A percentile compares a stretch with the other conserved stretches of the same genome.
These are phyloP conservation scores for Trichosporon sp. DNA, from an alignment of 1,284 basidiomycete species.

Conservation along the genomic window DNA sequence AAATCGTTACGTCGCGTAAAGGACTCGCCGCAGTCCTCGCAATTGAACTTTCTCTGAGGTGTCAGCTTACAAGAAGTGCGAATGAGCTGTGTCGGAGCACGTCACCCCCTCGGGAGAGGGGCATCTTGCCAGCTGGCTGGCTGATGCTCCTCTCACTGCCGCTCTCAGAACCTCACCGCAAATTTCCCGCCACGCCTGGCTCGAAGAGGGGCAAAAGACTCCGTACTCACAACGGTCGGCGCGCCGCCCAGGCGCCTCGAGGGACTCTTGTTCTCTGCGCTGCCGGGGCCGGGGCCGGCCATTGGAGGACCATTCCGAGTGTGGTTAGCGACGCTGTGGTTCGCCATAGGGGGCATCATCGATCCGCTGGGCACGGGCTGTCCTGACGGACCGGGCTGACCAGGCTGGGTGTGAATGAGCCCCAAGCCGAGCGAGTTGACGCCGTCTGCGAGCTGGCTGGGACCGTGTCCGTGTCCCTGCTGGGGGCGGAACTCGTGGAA, in stretches of 20 bases:
- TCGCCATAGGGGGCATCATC: neutral
- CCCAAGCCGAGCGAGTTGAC: neutral
- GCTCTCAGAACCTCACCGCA: no score
- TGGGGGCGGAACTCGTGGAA: neutral
- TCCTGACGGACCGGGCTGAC: neutral
- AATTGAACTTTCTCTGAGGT: constrained; percentile 11
- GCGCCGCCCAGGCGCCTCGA: neutral
- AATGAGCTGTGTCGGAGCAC: no score
- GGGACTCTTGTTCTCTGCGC: neutral
- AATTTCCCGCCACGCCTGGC: no score
- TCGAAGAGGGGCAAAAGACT: no score
- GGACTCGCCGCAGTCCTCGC: constrained; percentile 19
- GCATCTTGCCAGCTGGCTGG: neutral
- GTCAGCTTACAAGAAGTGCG: neutral
- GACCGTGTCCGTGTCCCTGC: no score
- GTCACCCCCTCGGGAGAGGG: no score
- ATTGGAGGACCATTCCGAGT: neutral
- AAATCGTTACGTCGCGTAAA: constrained; percentile 23
- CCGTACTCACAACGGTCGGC: neutral
- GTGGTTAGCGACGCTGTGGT: neutral
- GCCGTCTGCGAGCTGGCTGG: neutral
- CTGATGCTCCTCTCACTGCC: neutral
- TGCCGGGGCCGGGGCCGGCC: neutral
- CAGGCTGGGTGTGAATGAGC: neutral
- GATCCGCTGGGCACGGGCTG: neutral